Evolutionary conservation across 108 stramenopile genomes (phyloP).

Genomic region (Discostella pseudostelligera): DNA sequence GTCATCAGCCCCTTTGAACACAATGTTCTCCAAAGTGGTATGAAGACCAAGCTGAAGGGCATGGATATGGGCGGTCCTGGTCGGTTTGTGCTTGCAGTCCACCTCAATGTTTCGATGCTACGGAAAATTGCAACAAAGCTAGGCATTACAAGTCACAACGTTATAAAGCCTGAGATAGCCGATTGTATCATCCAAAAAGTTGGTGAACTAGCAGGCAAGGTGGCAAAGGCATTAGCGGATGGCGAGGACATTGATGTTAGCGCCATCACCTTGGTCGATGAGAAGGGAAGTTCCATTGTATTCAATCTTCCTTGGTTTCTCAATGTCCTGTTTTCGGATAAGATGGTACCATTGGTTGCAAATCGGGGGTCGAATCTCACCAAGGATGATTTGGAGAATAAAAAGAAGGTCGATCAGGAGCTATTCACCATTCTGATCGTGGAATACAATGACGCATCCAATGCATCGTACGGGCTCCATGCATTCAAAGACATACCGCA

Average conservation of each 20-base stretch:
- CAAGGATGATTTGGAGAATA: not conserved
- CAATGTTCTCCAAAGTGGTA: no score
- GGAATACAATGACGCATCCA: slow-evolving; percentile 2
- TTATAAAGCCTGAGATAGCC: not conserved
- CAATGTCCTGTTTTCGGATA: slow-evolving; percentile 6
- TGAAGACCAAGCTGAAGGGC: not conserved
- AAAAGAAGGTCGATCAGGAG: not conserved
- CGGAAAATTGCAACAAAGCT: not conserved
- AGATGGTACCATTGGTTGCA: not conserved
- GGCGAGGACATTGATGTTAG: slow-evolving; percentile 1
- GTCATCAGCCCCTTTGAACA: no score
- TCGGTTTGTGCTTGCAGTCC: no score
- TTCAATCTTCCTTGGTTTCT: not conserved
- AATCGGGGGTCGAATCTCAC: not conserved
- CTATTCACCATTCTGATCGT: not conserved
- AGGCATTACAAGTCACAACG: not conserved
- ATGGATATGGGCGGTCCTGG: not conserved
- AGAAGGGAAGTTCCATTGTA: not conserved
- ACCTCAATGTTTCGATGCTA: not conserved
- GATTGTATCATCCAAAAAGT: not conserved
- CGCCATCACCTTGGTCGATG: not conserved
- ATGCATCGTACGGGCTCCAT: not conserved
- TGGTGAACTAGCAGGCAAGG: not conserved
- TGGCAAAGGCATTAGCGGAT: not conserved
- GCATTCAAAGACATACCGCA: not conserved